Base-by-base conservation (phyloP, 169 alveolate species). In the Babesia ovis region DNA sequence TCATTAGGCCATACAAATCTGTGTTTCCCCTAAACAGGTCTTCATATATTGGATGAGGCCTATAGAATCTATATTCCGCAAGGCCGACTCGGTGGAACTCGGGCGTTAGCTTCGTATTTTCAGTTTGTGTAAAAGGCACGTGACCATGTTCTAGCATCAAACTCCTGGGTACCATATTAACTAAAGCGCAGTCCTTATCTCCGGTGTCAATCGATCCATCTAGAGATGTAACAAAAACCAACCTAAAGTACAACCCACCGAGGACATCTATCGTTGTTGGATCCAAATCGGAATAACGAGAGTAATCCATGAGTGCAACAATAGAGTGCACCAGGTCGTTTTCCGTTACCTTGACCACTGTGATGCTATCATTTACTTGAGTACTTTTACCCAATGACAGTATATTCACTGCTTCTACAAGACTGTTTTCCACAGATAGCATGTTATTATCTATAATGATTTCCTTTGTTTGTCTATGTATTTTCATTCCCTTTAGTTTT, bases 251-350 rank as follows among this genome's bases (percentile, higher is more conserved):
- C 27, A 64, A 22, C 8, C n/a, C 61, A n/a, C 53, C 74, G 0
- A 64, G 2, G 23, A 1, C 9, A 16, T 8, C 23, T n/a, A 32
- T 23, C 48, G 74, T 72, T 31, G 34, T 22, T 14, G 29, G n/a
- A n/a, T 29, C 32, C 2, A n/a, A 22, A 4, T 20, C 43, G 27
- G 53, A 29, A 34, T 60, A 72, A 1, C 83, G 31, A 11, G 68
- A 1, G 22, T 72, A 72, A 35, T 72, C 83, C 11, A 12, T 16
- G 12, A 72, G 11, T 2, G 58, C 64, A 5, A 11, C 53, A 2
- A 72, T 60, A 35, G 61, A n/a, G 0, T 34, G 39, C 11, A 79
- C 45, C 14, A 72, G 32, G 23, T 72, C 83, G 6, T 35, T 27
- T 1, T 60, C 79, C 2, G 37, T n/a, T 3, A 57, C 48, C 25